Evolutionary conservation across 176 grass and related monocot species (phyloP).

Genomic region (Luzula sylvatica): DNA sequence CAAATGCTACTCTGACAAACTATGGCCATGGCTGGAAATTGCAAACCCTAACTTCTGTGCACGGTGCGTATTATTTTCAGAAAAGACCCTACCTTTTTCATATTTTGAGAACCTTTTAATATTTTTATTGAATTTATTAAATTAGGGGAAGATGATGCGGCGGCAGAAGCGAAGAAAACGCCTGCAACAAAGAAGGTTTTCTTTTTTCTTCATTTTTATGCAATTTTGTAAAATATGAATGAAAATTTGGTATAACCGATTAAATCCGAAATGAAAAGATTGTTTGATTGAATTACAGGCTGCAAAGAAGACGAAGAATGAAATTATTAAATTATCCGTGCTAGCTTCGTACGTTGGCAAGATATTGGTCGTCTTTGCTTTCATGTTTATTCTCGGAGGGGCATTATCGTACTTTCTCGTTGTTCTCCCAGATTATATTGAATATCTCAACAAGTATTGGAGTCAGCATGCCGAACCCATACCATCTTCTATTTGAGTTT

Average conservation of each 20-base stretch:
- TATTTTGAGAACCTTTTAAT: neutral
- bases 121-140: slow-evolving; percentile 3
- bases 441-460: neutral
- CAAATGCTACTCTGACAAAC: slow-evolving; percentile 50
- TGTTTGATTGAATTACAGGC: slow-evolving; percentile 14
- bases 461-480: neutral
- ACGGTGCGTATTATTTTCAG: neutral
- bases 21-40: slow-evolving; percentile 71
- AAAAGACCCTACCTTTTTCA: neutral
- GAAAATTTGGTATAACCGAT: too few species aligned
- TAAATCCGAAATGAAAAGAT: too few species aligned
- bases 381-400: slow-evolving; percentile 70
- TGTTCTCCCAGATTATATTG: slow-evolving; percentile 36
- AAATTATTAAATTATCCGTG: neutral
- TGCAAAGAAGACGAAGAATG: slow-evolving; percentile 6
- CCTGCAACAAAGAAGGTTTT: neutral
- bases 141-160: neutral
- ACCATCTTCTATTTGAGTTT: neutral
- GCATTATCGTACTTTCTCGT: slow-evolving; percentile 55
- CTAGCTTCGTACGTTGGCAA: slow-evolving; percentile 37
- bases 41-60: slow-evolving; percentile 43
- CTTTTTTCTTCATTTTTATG: slow-evolving; percentile 20
- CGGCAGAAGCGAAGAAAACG: neutral
- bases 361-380: slow-evolving; percentile 49
- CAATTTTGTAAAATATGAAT: too few species aligned